Evolutionary conservation across 495 filamentous ascomycete genomes (phyloP).

Genomic region (Talaromyces borbonicus): DNA sequence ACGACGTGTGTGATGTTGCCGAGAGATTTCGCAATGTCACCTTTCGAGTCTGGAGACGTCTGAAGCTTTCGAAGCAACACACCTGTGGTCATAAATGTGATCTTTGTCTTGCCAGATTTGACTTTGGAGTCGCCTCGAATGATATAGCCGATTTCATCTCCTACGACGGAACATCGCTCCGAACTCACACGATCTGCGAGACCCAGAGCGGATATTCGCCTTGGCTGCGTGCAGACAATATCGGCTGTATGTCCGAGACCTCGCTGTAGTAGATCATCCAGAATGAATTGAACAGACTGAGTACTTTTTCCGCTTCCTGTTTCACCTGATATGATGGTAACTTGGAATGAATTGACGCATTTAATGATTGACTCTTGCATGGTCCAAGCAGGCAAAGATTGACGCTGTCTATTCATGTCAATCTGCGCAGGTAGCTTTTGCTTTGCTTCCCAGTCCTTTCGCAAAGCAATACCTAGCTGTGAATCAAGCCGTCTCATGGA

Average conservation of each 20-base stretch:
- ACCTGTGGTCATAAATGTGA: constrained; percentile 94
- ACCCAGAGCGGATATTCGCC: constrained; percentile 87
- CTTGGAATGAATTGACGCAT: constrained; percentile 64
- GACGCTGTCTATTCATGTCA: constrained; percentile 58
- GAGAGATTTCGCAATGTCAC: constrained; percentile 69
- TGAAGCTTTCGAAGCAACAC: constrained; percentile 86
- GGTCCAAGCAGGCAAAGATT: constrained; percentile 79
- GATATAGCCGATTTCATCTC: constrained; percentile 87
- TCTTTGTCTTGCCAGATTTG: constrained; percentile 60
- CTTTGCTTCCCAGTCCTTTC: constrained; percentile 44
- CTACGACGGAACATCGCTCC: constrained; percentile 72
- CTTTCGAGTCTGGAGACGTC: constrained; percentile 65
- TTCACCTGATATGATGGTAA: constrained; percentile 93
- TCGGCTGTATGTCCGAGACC: constrained; percentile 70
- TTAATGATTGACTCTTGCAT: constrained; percentile 64
- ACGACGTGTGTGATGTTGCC: constrained; percentile 90
- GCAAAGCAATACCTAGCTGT: constrained; percentile 30
- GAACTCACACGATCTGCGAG: constrained; percentile 91
- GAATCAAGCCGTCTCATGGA: constrained; percentile 29
- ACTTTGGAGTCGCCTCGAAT: constrained; percentile 84
- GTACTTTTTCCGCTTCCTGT: constrained; percentile 97
- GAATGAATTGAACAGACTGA: constrained; percentile 89
- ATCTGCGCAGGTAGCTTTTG: constrained; percentile 49
- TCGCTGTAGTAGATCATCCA: constrained; percentile 79
- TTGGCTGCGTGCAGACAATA: constrained; percentile 91